phyloP scores from a whole-genome alignment of 2,329 filamentous ascomycete species.

The Aspergillus sp. region DNA sequence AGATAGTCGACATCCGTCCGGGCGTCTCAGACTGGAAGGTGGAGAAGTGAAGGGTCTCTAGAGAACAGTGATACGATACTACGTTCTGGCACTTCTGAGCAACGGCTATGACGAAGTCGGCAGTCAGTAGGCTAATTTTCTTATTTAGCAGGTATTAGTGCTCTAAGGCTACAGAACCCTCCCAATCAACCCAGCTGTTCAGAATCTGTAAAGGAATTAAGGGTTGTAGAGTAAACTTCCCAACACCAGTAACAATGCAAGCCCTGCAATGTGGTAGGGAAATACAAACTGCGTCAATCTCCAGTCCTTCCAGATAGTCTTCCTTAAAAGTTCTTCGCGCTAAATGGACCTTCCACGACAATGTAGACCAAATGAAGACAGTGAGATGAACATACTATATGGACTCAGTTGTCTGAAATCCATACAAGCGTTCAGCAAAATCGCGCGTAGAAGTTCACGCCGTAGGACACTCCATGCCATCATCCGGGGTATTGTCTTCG shows the following conservation, averaged over 20 bases:
- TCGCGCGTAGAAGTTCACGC: neutral
- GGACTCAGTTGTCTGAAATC: neutral
- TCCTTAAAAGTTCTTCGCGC: neutral
- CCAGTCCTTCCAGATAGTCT: neutral
- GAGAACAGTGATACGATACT: too few relatives aligned
- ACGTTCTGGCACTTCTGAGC: neutral
- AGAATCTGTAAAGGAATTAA: neutral
- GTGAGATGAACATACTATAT: neutral
- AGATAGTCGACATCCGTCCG: too few relatives aligned
- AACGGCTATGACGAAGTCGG: neutral
- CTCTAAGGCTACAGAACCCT: neutral
- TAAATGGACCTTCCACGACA: neutral
- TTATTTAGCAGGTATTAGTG: neutral
- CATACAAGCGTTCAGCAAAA: neutral
- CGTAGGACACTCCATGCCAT: neutral
- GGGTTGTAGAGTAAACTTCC: neutral
- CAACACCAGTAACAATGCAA: neutral
- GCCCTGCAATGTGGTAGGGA: neutral
- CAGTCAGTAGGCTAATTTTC: neutral
- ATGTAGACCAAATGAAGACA: neutral
- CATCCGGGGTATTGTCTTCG: neutral
- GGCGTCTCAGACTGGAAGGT: too few relatives aligned
- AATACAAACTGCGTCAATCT: neutral
- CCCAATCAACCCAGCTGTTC: neutral
- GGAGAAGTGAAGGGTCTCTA: too few relatives aligned